Conservation (phyloP, 345 rosid species). For the Diplotaxis tenuifolia region DNA sequence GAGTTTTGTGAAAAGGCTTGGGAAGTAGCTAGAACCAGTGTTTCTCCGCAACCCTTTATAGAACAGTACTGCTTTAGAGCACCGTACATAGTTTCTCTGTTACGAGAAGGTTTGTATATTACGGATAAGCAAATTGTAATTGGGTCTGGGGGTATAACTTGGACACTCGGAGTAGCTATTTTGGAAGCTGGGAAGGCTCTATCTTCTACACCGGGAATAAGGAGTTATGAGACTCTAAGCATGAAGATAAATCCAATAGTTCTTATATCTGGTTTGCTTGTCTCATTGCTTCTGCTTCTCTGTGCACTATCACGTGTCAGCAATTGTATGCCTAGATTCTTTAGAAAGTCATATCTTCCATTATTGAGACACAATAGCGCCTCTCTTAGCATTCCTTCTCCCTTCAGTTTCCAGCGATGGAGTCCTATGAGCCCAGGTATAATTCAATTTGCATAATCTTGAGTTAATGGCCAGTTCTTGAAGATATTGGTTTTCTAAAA, state of each 20-base stretch:
- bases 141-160: constrained; percentile 95
- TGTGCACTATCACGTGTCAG: constrained; percentile 71
- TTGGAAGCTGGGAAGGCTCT: constrained; percentile 81
- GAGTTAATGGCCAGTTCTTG: constrained; percentile 20
- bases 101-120: constrained; percentile 93
- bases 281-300: constrained; percentile 67
- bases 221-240: constrained; percentile 54
- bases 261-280: constrained; percentile 52
- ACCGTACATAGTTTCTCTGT: constrained; percentile 71
- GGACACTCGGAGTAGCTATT: constrained; percentile 97
- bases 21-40: constrained; percentile 78
- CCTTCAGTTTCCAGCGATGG: constrained; percentile 82
- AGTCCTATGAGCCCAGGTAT: constrained; percentile 83
- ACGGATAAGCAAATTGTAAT: constrained; percentile 66
- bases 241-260: constrained; percentile 65
- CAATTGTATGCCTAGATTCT: constrained; percentile 68
- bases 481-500: no score
- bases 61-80: constrained; percentile 99
- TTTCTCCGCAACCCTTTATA: constrained; percentile 90
- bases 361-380: constrained; percentile 65
- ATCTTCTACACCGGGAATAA: constrained; percentile 59
- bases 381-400: constrained; percentile 71
- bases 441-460: constrained; percentile 25
- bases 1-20: constrained; percentile 81
- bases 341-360: constrained; percentile 71